Conservation (phyloP, 495 filamentous ascomycete genomes). For the Chaetomium fimeti region DNA sequence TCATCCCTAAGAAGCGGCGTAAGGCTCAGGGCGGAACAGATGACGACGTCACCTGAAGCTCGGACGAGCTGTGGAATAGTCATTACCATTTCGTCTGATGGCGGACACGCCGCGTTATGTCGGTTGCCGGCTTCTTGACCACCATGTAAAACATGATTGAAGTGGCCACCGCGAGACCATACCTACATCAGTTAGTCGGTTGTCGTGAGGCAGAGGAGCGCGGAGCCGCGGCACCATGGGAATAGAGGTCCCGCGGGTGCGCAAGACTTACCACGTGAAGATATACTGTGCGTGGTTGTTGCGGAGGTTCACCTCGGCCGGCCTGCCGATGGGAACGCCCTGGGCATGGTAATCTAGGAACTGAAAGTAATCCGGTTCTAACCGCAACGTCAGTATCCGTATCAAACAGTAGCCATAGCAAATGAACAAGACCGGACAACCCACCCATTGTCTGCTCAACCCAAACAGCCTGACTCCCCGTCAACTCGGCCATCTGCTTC, state of each 20-base stretch:
- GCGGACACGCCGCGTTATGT: constrained; percentile 69
- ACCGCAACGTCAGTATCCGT: constrained; percentile 5
- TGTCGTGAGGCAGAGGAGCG: not conserved
- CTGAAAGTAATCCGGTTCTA: constrained; percentile 75
- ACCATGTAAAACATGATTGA: constrained; percentile 95
- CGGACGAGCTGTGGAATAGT: not conserved
- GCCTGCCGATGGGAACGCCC: constrained; percentile 90
- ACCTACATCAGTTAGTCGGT: constrained; percentile 56
- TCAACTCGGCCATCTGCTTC: constrained; percentile 81
- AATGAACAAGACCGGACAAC: constrained; percentile 25
- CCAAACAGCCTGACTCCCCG: constrained; percentile 86
- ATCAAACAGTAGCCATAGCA: not conserved
- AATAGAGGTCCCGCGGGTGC: not conserved
- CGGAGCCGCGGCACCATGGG: not conserved
- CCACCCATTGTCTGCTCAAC: constrained; percentile 93
- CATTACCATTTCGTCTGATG: constrained; percentile 76
- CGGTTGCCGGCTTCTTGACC: constrained; percentile 75
- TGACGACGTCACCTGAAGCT: constrained; percentile 32
- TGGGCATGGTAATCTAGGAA: constrained; percentile 67
- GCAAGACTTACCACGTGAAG: constrained; percentile 79
- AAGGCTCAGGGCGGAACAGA: constrained; percentile 24
- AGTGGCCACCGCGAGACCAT: constrained; percentile 80
- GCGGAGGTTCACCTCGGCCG: constrained; percentile 86
- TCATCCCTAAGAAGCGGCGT: constrained; percentile 27
- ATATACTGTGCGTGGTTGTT: constrained; percentile 99